Base-by-base conservation (phyloP, 148 eudicot species). In the Oxyria digyna region DNA sequence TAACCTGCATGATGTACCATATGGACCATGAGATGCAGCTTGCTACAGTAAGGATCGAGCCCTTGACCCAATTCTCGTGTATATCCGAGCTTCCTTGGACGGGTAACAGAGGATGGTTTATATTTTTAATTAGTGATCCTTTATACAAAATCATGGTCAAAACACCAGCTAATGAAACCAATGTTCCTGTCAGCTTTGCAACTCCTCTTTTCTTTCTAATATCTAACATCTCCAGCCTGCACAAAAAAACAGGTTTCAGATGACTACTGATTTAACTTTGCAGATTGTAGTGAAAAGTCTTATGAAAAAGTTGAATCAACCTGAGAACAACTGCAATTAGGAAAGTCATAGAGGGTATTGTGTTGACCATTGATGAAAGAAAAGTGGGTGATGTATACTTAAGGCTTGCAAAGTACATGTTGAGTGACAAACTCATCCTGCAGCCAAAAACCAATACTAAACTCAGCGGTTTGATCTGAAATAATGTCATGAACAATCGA, bases 1-100 rank as follows among this genome's bases (percentile, higher is more conserved):
- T 31, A 63, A 89, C 96, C 96, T 90, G 94, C 94, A 87, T 82
- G 57, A 88, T 88, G 74, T 88, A 88, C 87, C 86, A 81, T 32
- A 88, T 66, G 14, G 91, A 84, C 84, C 86, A 88, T 43, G 89
- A 31, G 29, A 84, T 75, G 77, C 97, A 91, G 75, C 95, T 91
- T 52, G 83, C 83, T 18, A 82, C 74, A 0, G 84, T 80, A 29
- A 88, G 77, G 33, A 85, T 26, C 6, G 91, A 81, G 74, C 95
- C 91, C 76, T 78, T 88, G 52, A 86, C 54, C 94, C 91, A 83
- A 32, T 79, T 65, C 77, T 83, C 83, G 0, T 86, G 76, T 33
- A 23, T 24, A 1, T 55, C 67, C 59, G 78, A 26, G 54, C 55
- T 73, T 41, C 85, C 82, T 9, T 69, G 79, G 57, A 88, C 72